Conservation (phyloP, 2,329 filamentous ascomycete genomes). For the Penicillium olsonii region DNA sequence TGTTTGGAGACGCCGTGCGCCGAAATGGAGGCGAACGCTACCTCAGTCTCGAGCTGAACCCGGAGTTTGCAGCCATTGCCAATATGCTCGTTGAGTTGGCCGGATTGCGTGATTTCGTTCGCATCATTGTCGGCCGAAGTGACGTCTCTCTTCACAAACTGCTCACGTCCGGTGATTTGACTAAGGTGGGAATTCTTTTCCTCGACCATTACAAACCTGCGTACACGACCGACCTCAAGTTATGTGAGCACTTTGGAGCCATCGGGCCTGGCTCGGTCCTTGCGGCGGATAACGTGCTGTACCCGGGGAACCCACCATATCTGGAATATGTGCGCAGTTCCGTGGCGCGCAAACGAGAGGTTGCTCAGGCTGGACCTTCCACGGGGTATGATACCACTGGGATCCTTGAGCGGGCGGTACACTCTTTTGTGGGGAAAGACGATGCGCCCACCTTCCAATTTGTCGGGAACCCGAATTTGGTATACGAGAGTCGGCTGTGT, state of each 20-base stretch:
- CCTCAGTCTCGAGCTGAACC: slow-evolving; percentile 71
- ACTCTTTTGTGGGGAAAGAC: slow-evolving; percentile 23
- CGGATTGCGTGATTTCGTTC: slow-evolving; percentile 69
- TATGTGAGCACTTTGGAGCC: slow-evolving; percentile 70
- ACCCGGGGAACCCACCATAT: slow-evolving; percentile 48
- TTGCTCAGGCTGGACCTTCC: slow-evolving; percentile 19
- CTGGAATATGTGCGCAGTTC: slow-evolving; percentile 66
- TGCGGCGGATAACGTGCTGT: slow-evolving; percentile 47
- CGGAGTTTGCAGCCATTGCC: slow-evolving; percentile 72
- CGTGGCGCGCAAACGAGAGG: slow-evolving; percentile 61
- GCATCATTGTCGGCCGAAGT: slow-evolving; percentile 69
- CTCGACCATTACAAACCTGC: slow-evolving; percentile 78
- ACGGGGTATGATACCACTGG: slow-evolving; percentile 18
- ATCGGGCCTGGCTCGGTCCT: slow-evolving; percentile 56
- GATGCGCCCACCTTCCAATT: slow-evolving; percentile 19
- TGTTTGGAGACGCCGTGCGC: slow-evolving; percentile 69
- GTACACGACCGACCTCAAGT: slow-evolving; percentile 72
- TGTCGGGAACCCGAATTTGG: slow-evolving; percentile 62
- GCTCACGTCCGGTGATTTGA: slow-evolving; percentile 54
- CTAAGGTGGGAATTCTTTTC: slow-evolving; percentile 66
- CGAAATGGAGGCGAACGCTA: slow-evolving; percentile 66
- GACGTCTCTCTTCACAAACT: slow-evolving; percentile 66
- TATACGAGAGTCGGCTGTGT: slow-evolving; percentile 63
- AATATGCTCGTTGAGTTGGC: slow-evolving; percentile 70
- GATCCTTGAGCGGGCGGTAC: slow-evolving; percentile 15